Evolutionary conservation across 768 basidiomycete species (phyloP).

Genomic region (Trametes punicea): DNA sequence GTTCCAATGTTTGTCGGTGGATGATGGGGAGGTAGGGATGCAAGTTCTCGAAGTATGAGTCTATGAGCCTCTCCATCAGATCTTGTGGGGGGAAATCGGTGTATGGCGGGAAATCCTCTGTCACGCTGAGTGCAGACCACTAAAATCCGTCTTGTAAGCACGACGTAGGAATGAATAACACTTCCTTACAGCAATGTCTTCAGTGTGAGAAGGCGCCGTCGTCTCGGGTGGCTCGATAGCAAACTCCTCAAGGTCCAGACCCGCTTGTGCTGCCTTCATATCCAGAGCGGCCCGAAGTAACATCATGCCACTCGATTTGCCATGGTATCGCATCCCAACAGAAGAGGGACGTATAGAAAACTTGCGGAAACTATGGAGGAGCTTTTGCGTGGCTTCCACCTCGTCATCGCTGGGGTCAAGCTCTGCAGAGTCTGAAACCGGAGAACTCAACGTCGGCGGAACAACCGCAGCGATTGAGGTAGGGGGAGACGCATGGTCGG

Average conservation of each 20-base stretch:
- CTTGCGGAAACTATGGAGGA: constrained; percentile 3
- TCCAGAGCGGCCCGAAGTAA: constrained; percentile 18
- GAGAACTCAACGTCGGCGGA: not conserved
- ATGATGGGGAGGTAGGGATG: constrained; percentile 39
- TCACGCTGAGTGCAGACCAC: not conserved
- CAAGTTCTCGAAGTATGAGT: constrained; percentile 40
- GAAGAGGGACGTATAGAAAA: not conserved
- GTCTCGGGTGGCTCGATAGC: not conserved
- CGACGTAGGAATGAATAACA: too few species aligned
- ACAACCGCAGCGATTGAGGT: not conserved
- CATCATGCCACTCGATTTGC: constrained; percentile 23
- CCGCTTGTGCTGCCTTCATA: constrained; percentile 9
- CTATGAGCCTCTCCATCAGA: constrained; percentile 34
- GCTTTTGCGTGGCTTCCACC: constrained; percentile 6
- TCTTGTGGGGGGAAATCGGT: constrained; percentile 18
- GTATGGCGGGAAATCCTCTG: not conserved
- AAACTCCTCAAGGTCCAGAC: not conserved
- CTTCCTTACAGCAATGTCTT: not conserved
- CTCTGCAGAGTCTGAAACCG: constrained; percentile 2
- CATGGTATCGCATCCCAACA: constrained; percentile 15
- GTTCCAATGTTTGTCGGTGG: constrained; percentile 42
- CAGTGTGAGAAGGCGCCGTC: not conserved
- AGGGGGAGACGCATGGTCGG: not conserved
- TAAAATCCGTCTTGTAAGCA: not conserved
- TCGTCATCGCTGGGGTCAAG: constrained; percentile 24